Evolutionary conservation across 345 rosid species (phyloP).

Genomic region (Toxicodendron radicans): DNA sequence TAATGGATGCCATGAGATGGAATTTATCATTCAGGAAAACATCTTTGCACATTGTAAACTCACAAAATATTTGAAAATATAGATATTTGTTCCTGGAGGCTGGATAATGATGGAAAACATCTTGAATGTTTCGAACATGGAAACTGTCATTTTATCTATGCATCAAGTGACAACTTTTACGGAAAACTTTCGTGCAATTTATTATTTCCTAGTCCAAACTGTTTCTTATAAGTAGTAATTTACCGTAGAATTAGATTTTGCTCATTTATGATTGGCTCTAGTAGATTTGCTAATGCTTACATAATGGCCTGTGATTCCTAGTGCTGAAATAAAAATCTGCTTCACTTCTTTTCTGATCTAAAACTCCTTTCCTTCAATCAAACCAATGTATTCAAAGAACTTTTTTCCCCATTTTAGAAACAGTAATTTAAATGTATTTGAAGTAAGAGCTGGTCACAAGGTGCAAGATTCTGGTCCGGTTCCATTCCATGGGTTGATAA

Average conservation of each 20-base stretch:
- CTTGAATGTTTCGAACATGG: neutral
- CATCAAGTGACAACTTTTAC: neutral
- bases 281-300: neutral
- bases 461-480: too few relatives aligned
- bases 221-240: neutral
- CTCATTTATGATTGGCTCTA: too few relatives aligned
- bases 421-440: too few relatives aligned
- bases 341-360: neutral
- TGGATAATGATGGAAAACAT: neutral
- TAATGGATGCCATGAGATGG: neutral
- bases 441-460: too few relatives aligned
- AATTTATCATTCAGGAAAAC: conserved; percentile 5
- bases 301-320: neutral
- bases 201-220: neutral
- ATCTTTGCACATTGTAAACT: neutral
- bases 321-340: neutral
- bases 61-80: neutral
- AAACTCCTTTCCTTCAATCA: neutral
- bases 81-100: too few relatives aligned
- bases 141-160: neutral
- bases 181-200: neutral
- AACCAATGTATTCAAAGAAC: too few relatives aligned
- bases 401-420: too few relatives aligned
- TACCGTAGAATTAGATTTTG: too few relatives aligned
- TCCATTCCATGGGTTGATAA: too few relatives aligned